phyloP scores from a whole-genome alignment of 2,329 filamentous ascomycete genomes.

The Penicillium sumatraense region DNA sequence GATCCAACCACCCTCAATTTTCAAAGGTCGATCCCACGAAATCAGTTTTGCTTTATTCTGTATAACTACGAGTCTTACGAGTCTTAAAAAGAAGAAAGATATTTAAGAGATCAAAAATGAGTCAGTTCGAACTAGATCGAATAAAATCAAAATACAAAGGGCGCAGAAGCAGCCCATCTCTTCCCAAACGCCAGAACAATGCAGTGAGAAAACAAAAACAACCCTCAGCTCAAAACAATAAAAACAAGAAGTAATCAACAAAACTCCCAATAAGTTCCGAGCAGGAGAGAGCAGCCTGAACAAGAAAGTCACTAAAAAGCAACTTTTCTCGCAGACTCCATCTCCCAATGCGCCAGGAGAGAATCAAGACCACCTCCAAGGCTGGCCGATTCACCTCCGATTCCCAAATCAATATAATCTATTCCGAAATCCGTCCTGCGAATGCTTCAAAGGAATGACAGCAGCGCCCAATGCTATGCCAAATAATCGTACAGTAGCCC shows the following conservation, averaged over 20 bases:
- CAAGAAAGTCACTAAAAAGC: not conserved
- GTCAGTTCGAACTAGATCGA: constrained; percentile 7
- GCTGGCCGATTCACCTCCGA: constrained; percentile 6
- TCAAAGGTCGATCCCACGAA: too few relatives aligned
- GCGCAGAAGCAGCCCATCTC: constrained; percentile 10
- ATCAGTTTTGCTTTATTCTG: not conserved
- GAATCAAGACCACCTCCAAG: constrained; percentile 5
- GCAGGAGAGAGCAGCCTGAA: not conserved
- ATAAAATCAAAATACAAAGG: constrained; percentile 9
- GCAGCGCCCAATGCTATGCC: constrained; percentile 42
- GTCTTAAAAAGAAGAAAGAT: not conserved
- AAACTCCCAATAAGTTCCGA: constrained; percentile 20
- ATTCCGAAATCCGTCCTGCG: constrained; percentile 35
- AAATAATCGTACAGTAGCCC: constrained; percentile 41
- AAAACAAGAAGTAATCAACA: constrained; percentile 11
- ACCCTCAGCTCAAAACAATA: constrained; percentile 26
- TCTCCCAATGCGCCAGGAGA: constrained; percentile 8
- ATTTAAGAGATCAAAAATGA: not conserved
- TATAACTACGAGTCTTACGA: not conserved
- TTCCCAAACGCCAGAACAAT: constrained; percentile 35
- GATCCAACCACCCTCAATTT: too few relatives aligned
- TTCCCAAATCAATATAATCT: constrained; percentile 24
- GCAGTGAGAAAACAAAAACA: constrained; percentile 23
- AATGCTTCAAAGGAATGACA: constrained; percentile 43
- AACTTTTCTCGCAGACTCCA: not conserved